Evolutionary conservation across 2,329 filamentous ascomycete species (phyloP), one percentile per base, ranked within the genome.

Genomic region (Alternaria brassicicola): DNA sequence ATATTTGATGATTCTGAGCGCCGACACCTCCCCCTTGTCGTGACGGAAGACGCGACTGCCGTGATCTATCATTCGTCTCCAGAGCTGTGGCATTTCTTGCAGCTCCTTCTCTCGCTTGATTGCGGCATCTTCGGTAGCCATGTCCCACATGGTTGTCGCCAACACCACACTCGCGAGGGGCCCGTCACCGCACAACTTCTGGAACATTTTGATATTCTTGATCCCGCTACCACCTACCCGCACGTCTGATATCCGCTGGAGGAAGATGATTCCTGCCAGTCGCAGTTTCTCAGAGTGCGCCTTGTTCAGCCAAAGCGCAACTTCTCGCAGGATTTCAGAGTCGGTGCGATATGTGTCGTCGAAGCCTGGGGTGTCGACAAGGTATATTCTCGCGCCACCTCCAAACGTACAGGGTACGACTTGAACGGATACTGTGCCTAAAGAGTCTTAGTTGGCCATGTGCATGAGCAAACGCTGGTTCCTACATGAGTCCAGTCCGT

Each of bases 351-450:
- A 66, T 0, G 79, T 82, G 48, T 83, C 80, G 25, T 81, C 78
- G 56, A 84, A 83, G 1, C 82, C 82, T 0, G 82, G 81, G 0
- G 81, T 84, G 60, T 84, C 82, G 55, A 82, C 74, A 17, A 81
- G 67, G 6, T 33, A 56, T 6, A 64, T 43, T 6, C 38, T 53
- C 12, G 23, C 17, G 15, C 56, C 52, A 9, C 55, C 45, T 13
- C 26, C 46, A 2, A 62, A 25, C 12, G 21, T 50, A 31, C 51
- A 59, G 0, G 59, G 52, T 1, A 46, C 50, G 2, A 59, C 36
- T 25, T 55, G 50, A 1, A 62, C 59, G 5, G 25, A 26, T 35
- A 42, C 23, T 10, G 59, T 62, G 13, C 59, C 59, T 62, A 6
- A 13, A 4, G 1, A n/a, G 19, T n/a, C 25, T 46, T 26, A 38